A percentile compares a stretch with the other conserved stretches of the same genome.
These are phyloP conservation scores for Suillus weaverae DNA, from an alignment of 768 basidiomycete genomes.

Conservation along the genomic window DNA sequence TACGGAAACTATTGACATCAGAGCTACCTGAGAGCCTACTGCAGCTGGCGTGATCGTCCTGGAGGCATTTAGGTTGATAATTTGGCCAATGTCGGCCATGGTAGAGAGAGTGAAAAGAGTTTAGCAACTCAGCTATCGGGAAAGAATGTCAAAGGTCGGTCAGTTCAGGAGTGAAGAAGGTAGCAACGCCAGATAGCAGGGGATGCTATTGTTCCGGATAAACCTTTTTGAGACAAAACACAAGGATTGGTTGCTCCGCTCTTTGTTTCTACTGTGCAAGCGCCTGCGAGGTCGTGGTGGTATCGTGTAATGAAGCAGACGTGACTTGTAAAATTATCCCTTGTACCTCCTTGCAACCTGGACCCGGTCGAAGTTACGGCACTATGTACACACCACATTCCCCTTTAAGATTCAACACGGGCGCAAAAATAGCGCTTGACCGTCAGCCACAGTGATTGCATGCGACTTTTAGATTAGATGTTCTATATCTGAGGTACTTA, in stretches of 20 bases:
- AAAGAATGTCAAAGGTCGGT: constrained; percentile 23
- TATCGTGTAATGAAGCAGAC: not conserved
- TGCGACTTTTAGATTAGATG: no score
- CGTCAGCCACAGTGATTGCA: not conserved
- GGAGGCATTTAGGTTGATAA: constrained; percentile 35
- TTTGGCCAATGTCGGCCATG: constrained; percentile 34
- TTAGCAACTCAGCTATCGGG: constrained; percentile 13
- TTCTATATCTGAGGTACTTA: not conserved
- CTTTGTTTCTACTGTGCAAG: not conserved
- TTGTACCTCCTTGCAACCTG: not conserved
- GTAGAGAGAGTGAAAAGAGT: constrained; percentile 19
- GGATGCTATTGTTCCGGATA: constrained; percentile 13
- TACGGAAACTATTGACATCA: constrained; percentile 76
- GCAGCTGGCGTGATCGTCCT: constrained; percentile 80
- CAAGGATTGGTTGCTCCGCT: not conserved
- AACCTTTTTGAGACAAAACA: constrained; percentile 4
- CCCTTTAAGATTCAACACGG: not conserved
- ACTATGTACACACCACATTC: not conserved
- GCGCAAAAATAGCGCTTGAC: no score
- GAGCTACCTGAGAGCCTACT: constrained; percentile 72
- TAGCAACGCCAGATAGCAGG: not conserved
- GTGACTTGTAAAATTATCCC: not conserved
- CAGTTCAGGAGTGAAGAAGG: constrained; percentile 1
- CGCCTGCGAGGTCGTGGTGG: not conserved
- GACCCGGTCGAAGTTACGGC: not conserved